These are phyloP conservation scores for Myriosclerotinia scirpicola DNA, from an alignment of 2,329 filamentous ascomycete species.

Conservation along the genomic window DNA sequence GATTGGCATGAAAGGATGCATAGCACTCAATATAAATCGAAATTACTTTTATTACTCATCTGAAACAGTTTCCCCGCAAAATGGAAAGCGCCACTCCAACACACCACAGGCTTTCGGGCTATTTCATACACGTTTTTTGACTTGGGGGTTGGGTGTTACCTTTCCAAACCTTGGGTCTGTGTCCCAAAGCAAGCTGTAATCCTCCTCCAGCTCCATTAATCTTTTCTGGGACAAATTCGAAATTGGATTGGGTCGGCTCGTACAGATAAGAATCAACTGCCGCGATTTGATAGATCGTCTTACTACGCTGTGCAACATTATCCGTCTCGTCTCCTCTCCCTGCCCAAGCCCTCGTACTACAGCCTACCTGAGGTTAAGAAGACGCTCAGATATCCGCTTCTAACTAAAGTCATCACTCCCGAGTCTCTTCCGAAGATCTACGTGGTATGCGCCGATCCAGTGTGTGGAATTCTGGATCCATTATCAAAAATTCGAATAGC, in stretches of 20 bases:
- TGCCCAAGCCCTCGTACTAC: not conserved
- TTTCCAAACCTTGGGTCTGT: not conserved
- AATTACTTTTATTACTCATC: not conserved
- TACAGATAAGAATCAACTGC: conserved; percentile 4
- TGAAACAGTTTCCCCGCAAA: conserved; percentile 24
- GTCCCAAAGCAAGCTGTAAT: not conserved
- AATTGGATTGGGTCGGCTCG: not conserved
- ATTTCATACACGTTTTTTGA: conserved; percentile 11
- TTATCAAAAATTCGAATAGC: not conserved
- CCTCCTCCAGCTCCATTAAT: not conserved
- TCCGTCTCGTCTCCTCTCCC: too few species aligned
- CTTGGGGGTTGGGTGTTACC: not conserved
- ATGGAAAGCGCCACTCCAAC: conserved; percentile 15
- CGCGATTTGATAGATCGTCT: not conserved
- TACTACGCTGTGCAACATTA: not conserved
- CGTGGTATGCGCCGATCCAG: not conserved
- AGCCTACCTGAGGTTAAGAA: not conserved
- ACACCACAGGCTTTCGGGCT: not conserved
- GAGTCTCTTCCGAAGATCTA: conserved; percentile 2
- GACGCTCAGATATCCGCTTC: not conserved
- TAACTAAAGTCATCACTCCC: not conserved
- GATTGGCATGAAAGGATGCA: conserved; percentile 4
- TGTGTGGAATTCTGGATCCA: not conserved
- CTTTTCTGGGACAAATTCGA: not conserved
- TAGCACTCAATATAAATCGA: not conserved